Evolutionary conservation across 2,329 filamentous ascomycete genomes (phyloP).

Genomic region (Curvularia sp.): DNA sequence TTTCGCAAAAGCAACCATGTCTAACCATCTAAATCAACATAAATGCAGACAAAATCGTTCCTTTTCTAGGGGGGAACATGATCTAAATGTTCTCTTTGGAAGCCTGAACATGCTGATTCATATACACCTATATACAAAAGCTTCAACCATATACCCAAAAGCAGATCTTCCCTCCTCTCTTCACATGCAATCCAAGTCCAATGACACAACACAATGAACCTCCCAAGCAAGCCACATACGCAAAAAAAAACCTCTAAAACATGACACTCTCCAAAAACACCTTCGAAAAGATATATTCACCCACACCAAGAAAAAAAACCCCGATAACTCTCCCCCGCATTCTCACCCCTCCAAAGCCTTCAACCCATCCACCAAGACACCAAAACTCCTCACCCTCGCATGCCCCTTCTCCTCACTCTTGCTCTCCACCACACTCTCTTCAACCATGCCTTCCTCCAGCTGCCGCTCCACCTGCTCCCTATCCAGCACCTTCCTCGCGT

Average conservation of each 20-base stretch:
- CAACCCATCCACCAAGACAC: constrained; percentile 39
- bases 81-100: neutral
- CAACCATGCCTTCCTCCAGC: constrained; percentile 17
- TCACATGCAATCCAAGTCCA: neutral
- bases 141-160: neutral
- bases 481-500: constrained; percentile 39
- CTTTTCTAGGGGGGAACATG: neutral
- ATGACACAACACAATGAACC: neutral
- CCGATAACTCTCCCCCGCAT: neutral
- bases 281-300: neutral
- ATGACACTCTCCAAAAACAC: neutral
- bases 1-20: neutral
- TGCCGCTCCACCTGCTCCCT: constrained; percentile 35
- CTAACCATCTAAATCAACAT: constrained; percentile 20
- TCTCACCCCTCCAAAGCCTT: constrained; percentile 32
- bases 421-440: constrained; percentile 1
- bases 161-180: neutral
- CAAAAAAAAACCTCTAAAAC: neutral
- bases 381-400: constrained; percentile 32
- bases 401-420: constrained; percentile 20
- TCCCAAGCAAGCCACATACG: neutral
- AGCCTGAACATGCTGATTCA: neutral
- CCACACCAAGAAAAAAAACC: neutral
- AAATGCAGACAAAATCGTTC: no score
- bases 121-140: neutral